Evolutionary conservation across 1,139 yeast genomes (phyloP).

Genomic region (Citeromyces hawaiiensis): DNA sequence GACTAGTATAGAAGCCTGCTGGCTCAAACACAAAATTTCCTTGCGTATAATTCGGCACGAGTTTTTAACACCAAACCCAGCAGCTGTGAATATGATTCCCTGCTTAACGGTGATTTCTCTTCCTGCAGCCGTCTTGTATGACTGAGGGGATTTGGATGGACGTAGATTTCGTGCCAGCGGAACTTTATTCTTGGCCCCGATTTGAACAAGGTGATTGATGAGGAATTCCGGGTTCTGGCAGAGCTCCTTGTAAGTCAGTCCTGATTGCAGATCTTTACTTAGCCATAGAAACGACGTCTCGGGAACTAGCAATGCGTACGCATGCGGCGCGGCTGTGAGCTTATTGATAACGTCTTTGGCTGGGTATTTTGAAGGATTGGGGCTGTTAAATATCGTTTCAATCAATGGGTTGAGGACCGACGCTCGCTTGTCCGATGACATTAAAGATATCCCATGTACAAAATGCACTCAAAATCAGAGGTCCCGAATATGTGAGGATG

Average conservation of each 20-base stretch:
- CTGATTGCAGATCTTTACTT: conserved; percentile 35
- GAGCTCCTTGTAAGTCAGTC: conserved; percentile 33
- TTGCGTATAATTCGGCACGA: neutral
- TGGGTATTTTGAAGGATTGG: conserved; percentile 36
- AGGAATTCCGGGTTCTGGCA: conserved; percentile 60
- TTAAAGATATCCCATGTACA: too few species aligned
- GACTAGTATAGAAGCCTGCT: too few species aligned
- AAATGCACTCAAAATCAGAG: too few species aligned
- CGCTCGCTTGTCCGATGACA: conserved; percentile 17
- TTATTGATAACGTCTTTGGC: conserved; percentile 31
- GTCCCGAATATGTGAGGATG: neutral
- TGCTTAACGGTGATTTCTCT: conserved; percentile 22
- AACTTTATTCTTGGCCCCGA: conserved; percentile 5
- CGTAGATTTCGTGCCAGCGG: conserved; percentile 12
- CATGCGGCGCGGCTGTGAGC: conserved; percentile 26
- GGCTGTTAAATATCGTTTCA: conserved; percentile 57
- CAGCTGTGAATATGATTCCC: conserved; percentile 45
- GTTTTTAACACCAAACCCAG: conserved; percentile 30
- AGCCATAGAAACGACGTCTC: conserved; percentile 37
- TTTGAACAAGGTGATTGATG: conserved; percentile 49
- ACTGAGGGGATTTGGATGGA: conserved; percentile 31
- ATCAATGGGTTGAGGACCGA: conserved; percentile 49
- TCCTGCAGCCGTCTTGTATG: conserved; percentile 42
- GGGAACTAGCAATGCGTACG: conserved; percentile 50
- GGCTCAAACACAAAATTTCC: neutral